phyloP scores from a whole-genome alignment of 371 early-diverging fungal species.

The Mucor racemosus region DNA sequence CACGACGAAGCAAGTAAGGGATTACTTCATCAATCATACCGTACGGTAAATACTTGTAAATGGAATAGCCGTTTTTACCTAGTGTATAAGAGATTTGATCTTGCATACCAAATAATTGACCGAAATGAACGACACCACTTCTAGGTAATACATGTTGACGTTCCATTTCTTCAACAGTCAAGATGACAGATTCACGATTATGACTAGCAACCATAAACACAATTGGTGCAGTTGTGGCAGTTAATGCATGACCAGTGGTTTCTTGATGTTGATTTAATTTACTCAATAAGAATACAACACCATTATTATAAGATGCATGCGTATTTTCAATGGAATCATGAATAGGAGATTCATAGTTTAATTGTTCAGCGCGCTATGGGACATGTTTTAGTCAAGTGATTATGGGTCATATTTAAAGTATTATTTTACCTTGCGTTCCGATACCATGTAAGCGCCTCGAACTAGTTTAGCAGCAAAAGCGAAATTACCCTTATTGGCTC shows the following conservation, averaged over 20 bases:
- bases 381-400: too few relatives aligned
- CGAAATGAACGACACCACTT: conserved; percentile 82
- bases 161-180: conserved; percentile 70
- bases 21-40: conserved; percentile 84
- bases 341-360: conserved; percentile 80
- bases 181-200: conserved; percentile 80
- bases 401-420: not conserved
- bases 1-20: conserved; percentile 92
- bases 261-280: conserved; percentile 48
- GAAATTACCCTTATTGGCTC: conserved; percentile 69
- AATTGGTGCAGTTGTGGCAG: conserved; percentile 52
- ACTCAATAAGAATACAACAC: conserved; percentile 72
- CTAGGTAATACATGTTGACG: conserved; percentile 56
- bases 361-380: conserved; percentile 61
- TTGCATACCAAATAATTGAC: conserved; percentile 92
- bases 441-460: conserved; percentile 91
- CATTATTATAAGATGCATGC: conserved; percentile 82
- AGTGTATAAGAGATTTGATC: conserved; percentile 78
- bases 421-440: conserved; percentile 68
- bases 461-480: conserved; percentile 90
- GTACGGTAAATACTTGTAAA: conserved; percentile 93
- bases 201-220: conserved; percentile 90
- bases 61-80: conserved; percentile 74
- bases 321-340: conserved; percentile 81
- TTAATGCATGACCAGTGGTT: conserved; percentile 30